Base-by-base conservation (phyloP, 441 rosid species). In the Aleurites moluccanus region DNA sequence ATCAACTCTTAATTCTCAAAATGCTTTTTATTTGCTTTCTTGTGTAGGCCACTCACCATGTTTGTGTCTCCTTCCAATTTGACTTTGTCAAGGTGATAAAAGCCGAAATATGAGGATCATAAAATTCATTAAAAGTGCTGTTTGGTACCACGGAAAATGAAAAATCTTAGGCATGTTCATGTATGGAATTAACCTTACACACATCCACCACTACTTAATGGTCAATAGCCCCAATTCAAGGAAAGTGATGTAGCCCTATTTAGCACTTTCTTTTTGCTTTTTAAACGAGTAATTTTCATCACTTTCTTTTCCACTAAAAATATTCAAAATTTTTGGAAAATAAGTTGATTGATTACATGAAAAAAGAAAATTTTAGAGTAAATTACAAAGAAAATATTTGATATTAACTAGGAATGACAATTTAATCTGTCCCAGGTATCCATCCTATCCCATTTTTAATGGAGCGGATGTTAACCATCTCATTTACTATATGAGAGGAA, bases 21-120 rank as follows among this genome's bases (percentile, higher is more conserved):
- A 42, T 57, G 70, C 49, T 75, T 61, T 67, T 15, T 23, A 64
- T 76, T 73, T 74, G 77, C 76, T 80, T 77, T 80, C 77, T 27
- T 71, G 25, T 78, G 79, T 44, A 72, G 81, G 77, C 86, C 85
- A 83, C 85, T 81, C 67, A 73, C 74, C 74, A 2, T 80, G 84
- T 76, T 72, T 78, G 1, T 38, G 77, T 84, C 78, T 57, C 77
- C 68, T 40, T 64, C 62, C 63, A 44, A 6, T 77, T 74, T 76
- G 74, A 71, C 74, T 66, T 73, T 9, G 42, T 60, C 69, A 50
- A 60, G 49, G 49, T 60, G 49, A 38, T 64, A 78, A 81, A 77
- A 81, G 67, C 81, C 75, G 70, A 75, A 80, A 77, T 67, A 33
- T 18, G 64, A 77, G 82, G 80, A 81, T 67, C 76, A 57, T 71